These are phyloP conservation scores for Macrophomina tecta DNA, from an alignment of 2,329 filamentous ascomycete genomes.

Conservation along the genomic window DNA sequence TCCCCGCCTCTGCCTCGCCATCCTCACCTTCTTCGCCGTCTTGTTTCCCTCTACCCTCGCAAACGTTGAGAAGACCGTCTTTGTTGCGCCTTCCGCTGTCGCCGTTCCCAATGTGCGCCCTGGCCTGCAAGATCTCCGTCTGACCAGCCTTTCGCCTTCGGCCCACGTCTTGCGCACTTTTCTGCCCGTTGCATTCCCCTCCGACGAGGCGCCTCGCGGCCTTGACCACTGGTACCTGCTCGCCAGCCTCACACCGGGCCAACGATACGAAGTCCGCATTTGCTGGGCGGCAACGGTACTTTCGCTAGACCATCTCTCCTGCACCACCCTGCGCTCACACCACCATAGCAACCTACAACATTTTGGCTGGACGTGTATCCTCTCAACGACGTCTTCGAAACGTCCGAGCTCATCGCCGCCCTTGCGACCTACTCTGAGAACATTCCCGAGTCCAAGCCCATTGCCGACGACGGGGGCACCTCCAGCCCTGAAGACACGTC, in stretches of 20 bases:
- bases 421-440: constrained; percentile 65
- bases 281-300: constrained; percentile 93
- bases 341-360: constrained; percentile 77
- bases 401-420: constrained; percentile 67
- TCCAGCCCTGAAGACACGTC: constrained; percentile 20
- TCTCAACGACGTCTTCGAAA: constrained; percentile 65
- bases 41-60: constrained; percentile 49
- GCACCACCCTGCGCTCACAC: constrained; percentile 21
- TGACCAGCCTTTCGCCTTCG: constrained; percentile 68
- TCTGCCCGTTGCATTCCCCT: constrained; percentile 73
- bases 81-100: constrained; percentile 70
- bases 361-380: constrained; percentile 74
- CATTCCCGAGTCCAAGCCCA: constrained; percentile 33
- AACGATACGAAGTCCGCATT: constrained; percentile 87
- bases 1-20: neutral
- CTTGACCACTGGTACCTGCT: constrained; percentile 80
- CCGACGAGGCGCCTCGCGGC: constrained; percentile 58
- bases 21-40: neutral
- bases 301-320: constrained; percentile 31
- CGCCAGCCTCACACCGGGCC: constrained; percentile 69
- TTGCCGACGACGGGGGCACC: constrained; percentile 23
- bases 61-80: constrained; percentile 92
- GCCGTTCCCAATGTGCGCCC: constrained; percentile 62
- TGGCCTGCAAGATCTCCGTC: constrained; percentile 64
- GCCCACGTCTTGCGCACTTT: constrained; percentile 63